A percentile compares a stretch with the other conserved stretches of the same genome.
These are phyloP conservation scores for Boletus reticulatus DNA, from an alignment of 768 basidiomycete species.

Conservation along the genomic window DNA sequence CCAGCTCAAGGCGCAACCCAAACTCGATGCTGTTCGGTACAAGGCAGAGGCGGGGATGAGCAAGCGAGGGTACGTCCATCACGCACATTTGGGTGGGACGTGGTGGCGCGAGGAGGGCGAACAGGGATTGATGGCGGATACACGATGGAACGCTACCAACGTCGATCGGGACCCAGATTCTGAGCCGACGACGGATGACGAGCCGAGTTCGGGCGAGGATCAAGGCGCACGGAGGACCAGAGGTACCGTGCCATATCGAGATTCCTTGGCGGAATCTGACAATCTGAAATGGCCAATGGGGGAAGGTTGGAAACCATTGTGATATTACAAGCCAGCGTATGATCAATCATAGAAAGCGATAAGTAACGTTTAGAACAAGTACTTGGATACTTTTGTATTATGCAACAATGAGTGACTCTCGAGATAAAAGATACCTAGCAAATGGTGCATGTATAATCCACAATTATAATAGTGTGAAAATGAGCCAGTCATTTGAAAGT, in stretches of 20 bases:
- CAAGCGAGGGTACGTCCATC: conserved; percentile 54
- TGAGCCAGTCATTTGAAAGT: background rate
- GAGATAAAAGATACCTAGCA: conserved; percentile 24
- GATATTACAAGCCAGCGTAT: conserved; percentile 2
- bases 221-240: background rate
- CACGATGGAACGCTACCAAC: conserved; percentile 30
- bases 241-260: conserved; percentile 2
- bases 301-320: conserved; percentile 52
- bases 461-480: conserved; percentile 11
- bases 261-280: conserved; percentile 34
- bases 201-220: conserved; percentile 21
- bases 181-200: conserved; percentile 27
- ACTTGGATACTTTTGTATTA: conserved; percentile 19
- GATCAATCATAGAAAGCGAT: background rate
- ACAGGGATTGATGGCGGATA: conserved; percentile 37
- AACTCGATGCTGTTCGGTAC: conserved; percentile 60
- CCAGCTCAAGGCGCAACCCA: conserved; percentile 45
- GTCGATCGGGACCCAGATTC: conserved; percentile 20
- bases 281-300: conserved; percentile 61
- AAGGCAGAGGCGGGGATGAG: conserved; percentile 72
- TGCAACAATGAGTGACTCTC: background rate
- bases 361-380: conserved; percentile 4
- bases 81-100: conserved; percentile 24
- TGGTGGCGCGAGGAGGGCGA: conserved; percentile 36
- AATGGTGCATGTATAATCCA: conserved; percentile 17